Percentiles rank a stretch among this genome's conserved stretches.
These are phyloP conservation scores for Trichaptum fuscoviolaceum DNA, from an alignment of 768 basidiomycete species.

Conservation along the genomic window DNA sequence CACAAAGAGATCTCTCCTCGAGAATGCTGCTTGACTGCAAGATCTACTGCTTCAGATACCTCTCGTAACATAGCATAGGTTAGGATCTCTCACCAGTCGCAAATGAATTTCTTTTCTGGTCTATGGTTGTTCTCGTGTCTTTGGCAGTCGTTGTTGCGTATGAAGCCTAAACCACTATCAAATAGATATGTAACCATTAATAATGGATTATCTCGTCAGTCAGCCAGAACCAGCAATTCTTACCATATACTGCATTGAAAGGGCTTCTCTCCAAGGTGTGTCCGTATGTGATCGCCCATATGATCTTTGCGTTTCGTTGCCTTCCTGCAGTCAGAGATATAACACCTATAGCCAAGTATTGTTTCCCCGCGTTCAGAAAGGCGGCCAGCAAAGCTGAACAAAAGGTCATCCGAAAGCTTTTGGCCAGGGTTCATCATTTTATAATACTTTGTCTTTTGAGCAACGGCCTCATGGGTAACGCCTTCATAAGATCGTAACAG, in stretches of 20 bases:
- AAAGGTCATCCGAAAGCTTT: conserved; percentile 61
- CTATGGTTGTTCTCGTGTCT: conserved; percentile 66
- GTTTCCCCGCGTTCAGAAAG: conserved; percentile 53
- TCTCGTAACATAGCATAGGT: neutral
- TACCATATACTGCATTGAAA: conserved; percentile 64
- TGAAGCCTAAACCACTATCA: conserved; percentile 52
- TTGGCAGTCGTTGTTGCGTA: conserved; percentile 75
- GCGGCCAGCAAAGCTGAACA: conserved; percentile 64
- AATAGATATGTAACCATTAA: conserved; percentile 13
- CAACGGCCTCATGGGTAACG: conserved; percentile 47
- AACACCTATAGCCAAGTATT: conserved; percentile 60
- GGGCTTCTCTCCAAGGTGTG: conserved; percentile 64
- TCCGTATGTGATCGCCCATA: conserved; percentile 68
- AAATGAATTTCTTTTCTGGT: conserved; percentile 53
- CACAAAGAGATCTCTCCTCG: conserved; percentile 3
- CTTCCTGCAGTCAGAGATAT: conserved; percentile 60
- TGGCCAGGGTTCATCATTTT: conserved; percentile 46
- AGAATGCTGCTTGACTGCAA: neutral
- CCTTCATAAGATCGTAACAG: conserved; percentile 63
- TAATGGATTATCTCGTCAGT: conserved; percentile 3
- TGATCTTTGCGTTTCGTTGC: conserved; percentile 70
- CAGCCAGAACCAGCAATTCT: conserved; percentile 19
- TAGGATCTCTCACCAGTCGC: conserved; percentile 22
- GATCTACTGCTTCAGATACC: neutral
- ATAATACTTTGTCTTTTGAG: conserved; percentile 50